These are phyloP conservation scores for Tulasnella sp. DNA, from an alignment of 768 basidiomycete species.

Conservation along the genomic window DNA sequence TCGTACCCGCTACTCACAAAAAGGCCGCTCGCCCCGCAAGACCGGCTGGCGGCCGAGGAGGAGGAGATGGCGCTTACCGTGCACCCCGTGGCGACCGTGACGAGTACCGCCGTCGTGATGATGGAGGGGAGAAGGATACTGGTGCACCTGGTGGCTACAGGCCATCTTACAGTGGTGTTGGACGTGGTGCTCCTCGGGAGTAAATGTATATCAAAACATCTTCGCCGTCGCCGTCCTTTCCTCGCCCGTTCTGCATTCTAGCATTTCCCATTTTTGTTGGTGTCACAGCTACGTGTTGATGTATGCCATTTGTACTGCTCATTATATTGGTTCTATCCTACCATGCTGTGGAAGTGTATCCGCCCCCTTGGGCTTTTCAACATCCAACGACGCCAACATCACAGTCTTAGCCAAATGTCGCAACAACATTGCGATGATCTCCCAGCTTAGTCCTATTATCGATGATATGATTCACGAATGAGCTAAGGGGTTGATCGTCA, in stretches of 20 bases:
- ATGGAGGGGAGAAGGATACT: constrained; percentile 60
- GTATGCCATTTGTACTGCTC: constrained; percentile 36
- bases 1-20: constrained; percentile 96
- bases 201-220: constrained; percentile 22
- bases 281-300: not conserved
- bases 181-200: constrained; percentile 74
- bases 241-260: not conserved
- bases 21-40: constrained; percentile 83
- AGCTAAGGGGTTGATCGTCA: not conserved
- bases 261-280: not conserved
- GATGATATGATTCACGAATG: not conserved
- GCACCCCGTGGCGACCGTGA: constrained; percentile 71
- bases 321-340: constrained; percentile 27
- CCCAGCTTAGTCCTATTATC: not conserved
- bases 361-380: constrained; percentile 4
- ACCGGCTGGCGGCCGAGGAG: constrained; percentile 46
- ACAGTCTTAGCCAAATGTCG: not conserved
- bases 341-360: constrained; percentile 7
- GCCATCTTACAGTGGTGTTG: constrained; percentile 81
- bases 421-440: not conserved
- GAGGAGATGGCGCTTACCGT: constrained; percentile 62
- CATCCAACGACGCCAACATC: constrained; percentile 26
- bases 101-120: constrained; percentile 60
- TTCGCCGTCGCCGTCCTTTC: not conserved
- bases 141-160: constrained; percentile 81